These are phyloP conservation scores for Sanghuangporus sanghuang DNA, from an alignment of 1,284 basidiomycete genomes.

Conservation along the genomic window DNA sequence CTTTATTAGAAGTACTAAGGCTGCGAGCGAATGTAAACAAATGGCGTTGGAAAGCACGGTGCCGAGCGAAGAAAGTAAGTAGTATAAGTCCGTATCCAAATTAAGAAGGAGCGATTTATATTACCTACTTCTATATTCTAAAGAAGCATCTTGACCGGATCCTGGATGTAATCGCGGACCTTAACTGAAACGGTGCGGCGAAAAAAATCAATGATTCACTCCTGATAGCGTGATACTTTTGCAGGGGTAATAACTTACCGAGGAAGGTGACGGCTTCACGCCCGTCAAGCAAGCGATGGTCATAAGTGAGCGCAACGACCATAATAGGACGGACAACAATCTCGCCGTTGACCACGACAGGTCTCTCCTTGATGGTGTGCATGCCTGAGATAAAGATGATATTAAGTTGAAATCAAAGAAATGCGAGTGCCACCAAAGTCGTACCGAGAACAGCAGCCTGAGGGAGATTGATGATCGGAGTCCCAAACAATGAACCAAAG, in stretches of 20 bases:
- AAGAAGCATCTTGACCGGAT: slow-evolving; percentile 61
- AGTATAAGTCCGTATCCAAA: too few relatives aligned
- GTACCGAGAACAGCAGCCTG: slow-evolving; percentile 88
- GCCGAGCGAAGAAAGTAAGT: too few relatives aligned
- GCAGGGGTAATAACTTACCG: slow-evolving; percentile 45
- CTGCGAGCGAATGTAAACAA: too few relatives aligned
- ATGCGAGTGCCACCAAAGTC: slow-evolving; percentile 23
- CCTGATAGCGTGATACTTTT: slow-evolving; percentile 9
- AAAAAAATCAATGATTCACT: slow-evolving; percentile 10
- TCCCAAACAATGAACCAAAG: slow-evolving; percentile 95
- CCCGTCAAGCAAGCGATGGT: slow-evolving; percentile 94
- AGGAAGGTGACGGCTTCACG: slow-evolving; percentile 98
- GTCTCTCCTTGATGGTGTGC: slow-evolving; percentile 94
- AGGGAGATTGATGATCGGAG: slow-evolving; percentile 96
- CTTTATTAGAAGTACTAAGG: too few relatives aligned
- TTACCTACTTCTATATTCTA: neutral
- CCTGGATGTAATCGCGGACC: slow-evolving; percentile 67
- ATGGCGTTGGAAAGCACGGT: too few relatives aligned
- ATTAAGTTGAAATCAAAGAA: neutral
- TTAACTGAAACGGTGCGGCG: slow-evolving; percentile 41
- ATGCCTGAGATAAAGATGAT: slow-evolving; percentile 50
- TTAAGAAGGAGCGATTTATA: too few relatives aligned
- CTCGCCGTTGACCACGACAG: slow-evolving; percentile 91
- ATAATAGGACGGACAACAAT: slow-evolving; percentile 96
- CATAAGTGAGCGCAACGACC: slow-evolving; percentile 93